Evolutionary conservation across 371 early-diverging fungal genomes (phyloP), one percentile per base, ranked within the genome.

Genomic region (Sanchytrium tribonematis): DNA sequence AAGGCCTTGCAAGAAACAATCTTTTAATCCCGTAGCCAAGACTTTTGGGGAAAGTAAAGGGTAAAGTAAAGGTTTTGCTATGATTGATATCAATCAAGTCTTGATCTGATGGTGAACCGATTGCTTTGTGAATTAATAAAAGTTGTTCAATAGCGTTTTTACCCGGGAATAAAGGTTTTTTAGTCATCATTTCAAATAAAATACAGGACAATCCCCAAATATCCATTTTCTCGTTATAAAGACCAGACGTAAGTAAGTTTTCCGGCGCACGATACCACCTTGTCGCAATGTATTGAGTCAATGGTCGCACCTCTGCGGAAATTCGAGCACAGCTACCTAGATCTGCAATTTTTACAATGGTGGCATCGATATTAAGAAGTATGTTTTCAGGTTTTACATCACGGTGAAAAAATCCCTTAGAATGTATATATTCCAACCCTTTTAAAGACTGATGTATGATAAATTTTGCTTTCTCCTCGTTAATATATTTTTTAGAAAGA

Each of bases 321-420:
- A 83, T 82, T 67, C 81, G 83, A 71, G 83, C 80, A 66, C 85
- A 84, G 22, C 82, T 79, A 16, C 86, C 85, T 77, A 84, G 84
- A 72, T 86, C 86, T 65, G 83, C 83, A 22, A 86, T 76, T 70
- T 83, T 83, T 69, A 84, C 70, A 69, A 69, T 1, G 2, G 71
- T 73, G 67, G 73, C 73, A 70, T 77, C 79, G 70, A 78, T 76
- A 68, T 83, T 75, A 1, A 86, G 75, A 29, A 84, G 83, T 72
- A 84, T 83, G 73, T 83, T 81, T 72, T 83, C 84, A 68, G 84
- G 85, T 72, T 85, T 85, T 69, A 86, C 80, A 71, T 86, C 86
- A 31, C 86, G 74, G 73, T 86, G 86, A 71, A 86, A 81, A 29
- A 83, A 84, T 1, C 85, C 85, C 70, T 78, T 78, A 73, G 79